Evolutionary conservation across 2,329 filamentous ascomycete genomes (phyloP).

Genomic region (Botrytis tulipae): DNA sequence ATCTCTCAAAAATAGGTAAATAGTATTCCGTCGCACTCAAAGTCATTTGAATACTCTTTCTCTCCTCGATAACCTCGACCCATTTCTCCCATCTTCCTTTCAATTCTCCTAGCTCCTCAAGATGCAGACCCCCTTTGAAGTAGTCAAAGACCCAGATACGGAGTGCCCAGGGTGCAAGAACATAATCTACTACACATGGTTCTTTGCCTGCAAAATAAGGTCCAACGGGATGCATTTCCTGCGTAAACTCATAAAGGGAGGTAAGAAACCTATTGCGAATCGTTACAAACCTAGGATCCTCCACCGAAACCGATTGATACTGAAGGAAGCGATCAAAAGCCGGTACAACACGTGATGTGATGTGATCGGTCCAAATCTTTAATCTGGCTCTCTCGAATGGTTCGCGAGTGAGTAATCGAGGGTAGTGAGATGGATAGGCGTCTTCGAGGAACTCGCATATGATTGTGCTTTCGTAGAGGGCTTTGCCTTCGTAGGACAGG

Average conservation of each 20-base stretch:
- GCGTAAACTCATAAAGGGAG: constrained; percentile 58
- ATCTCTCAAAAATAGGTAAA: constrained; percentile 64
- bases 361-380: constrained; percentile 70
- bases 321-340: constrained; percentile 64
- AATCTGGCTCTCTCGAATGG: constrained; percentile 64
- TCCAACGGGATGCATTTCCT: constrained; percentile 58
- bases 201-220: constrained; percentile 67
- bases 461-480: constrained; percentile 70
- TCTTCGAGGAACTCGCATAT: constrained; percentile 77
- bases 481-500: constrained; percentile 54
- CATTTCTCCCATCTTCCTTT: constrained; percentile 68
- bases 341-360: constrained; percentile 65
- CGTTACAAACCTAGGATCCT: constrained; percentile 46
- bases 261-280: constrained; percentile 57
- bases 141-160: constrained; percentile 72
- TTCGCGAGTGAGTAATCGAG: constrained; percentile 56
- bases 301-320: constrained; percentile 50
- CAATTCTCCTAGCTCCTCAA: constrained; percentile 47
- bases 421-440: constrained; percentile 51
- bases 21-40: constrained; percentile 68
- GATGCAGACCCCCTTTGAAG: constrained; percentile 61
- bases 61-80: constrained; percentile 56
- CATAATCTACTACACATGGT: constrained; percentile 68
- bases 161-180: constrained; percentile 70
- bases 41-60: constrained; percentile 64